phyloP scores from a whole-genome alignment of 352 stramenopile species.

The Phytophthora constricta region DNA sequence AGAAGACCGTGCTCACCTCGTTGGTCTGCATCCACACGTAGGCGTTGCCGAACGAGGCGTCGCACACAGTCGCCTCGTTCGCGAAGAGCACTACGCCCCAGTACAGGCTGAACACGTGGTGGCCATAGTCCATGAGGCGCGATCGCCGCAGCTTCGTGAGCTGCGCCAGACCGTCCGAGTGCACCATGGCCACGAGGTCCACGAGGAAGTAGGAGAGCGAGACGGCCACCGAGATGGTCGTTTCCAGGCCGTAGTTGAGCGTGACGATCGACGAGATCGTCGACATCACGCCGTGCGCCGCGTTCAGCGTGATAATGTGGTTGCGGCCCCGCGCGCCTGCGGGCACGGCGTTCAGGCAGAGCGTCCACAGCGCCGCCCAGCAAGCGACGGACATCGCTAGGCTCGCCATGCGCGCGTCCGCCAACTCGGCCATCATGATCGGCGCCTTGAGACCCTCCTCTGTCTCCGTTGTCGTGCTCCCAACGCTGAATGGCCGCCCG shows the following conservation, averaged over 20 bases:
- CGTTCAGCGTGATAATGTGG: conserved; percentile 78
- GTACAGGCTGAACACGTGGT: conserved; percentile 72
- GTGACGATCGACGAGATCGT: conserved; percentile 54
- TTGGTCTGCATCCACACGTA: conserved; percentile 90
- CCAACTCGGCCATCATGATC: conserved; percentile 1
- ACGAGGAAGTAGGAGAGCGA: conserved; percentile 79
- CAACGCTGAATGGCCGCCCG: too few relatives aligned
- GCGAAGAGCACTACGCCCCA: conserved; percentile 67
- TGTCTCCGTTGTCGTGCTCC: not conserved
- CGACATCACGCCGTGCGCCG: conserved; percentile 68
- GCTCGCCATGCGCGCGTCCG: conserved; percentile 40
- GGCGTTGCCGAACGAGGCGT: conserved; percentile 57
- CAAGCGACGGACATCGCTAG: conserved; percentile 41
- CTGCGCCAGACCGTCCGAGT: conserved; percentile 50
- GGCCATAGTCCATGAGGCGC: conserved; percentile 73
- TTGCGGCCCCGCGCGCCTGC: conserved; percentile 51
- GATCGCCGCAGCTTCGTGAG: conserved; percentile 49
- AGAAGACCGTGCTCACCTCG: conserved; percentile 82
- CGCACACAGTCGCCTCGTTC: conserved; percentile 66
- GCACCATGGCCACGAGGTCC: conserved; percentile 69
- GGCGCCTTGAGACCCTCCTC: not conserved
- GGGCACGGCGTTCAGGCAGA: conserved; percentile 51
- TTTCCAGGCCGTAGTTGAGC: conserved; percentile 50
- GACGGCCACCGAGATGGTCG: conserved; percentile 61
- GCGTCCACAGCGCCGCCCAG: conserved; percentile 62